Evolutionary conservation across 441 rosid species (phyloP).

Genomic region (Brassica balearica): DNA sequence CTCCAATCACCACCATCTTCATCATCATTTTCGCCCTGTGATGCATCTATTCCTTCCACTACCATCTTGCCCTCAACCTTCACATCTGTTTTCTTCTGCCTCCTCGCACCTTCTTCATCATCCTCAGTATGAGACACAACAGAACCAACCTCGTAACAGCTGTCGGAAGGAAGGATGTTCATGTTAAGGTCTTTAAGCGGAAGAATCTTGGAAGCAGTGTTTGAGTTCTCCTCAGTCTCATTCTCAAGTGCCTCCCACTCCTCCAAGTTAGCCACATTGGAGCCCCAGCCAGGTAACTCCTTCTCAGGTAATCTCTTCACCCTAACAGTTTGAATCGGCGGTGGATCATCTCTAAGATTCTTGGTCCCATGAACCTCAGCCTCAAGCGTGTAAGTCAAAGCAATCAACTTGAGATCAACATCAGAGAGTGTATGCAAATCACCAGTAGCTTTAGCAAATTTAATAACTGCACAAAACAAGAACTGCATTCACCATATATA

Average conservation of each 20-base stretch:
- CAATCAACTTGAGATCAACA: slow-evolving; percentile 86
- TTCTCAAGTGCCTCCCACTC: slow-evolving; percentile 91
- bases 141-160: slow-evolving; percentile 54
- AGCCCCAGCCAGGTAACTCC: slow-evolving; percentile 95
- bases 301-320: slow-evolving; percentile 89
- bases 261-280: slow-evolving; percentile 84
- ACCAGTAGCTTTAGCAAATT: slow-evolving; percentile 90
- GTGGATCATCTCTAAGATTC: slow-evolving; percentile 77
- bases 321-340: slow-evolving; percentile 73
- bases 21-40: slow-evolving; percentile 63
- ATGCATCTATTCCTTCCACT: slow-evolving; percentile 86
- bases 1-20: slow-evolving; percentile 77
- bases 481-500: not conserved
- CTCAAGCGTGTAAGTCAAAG: slow-evolving; percentile 80
- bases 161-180: slow-evolving; percentile 53
- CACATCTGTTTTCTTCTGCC: slow-evolving; percentile 60
- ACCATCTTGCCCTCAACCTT: slow-evolving; percentile 84
- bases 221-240: slow-evolving; percentile 54
- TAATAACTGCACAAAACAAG: slow-evolving; percentile 53
- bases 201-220: slow-evolving; percentile 64
- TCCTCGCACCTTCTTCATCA: slow-evolving; percentile 52
- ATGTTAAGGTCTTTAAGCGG: slow-evolving; percentile 78
- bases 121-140: slow-evolving; percentile 50
- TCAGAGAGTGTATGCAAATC: slow-evolving; percentile 89
- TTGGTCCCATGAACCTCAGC: slow-evolving; percentile 81